These are phyloP conservation scores for Carex arenaria DNA, from an alignment of 202 grass and related monocot genomes.

Conservation along the genomic window DNA sequence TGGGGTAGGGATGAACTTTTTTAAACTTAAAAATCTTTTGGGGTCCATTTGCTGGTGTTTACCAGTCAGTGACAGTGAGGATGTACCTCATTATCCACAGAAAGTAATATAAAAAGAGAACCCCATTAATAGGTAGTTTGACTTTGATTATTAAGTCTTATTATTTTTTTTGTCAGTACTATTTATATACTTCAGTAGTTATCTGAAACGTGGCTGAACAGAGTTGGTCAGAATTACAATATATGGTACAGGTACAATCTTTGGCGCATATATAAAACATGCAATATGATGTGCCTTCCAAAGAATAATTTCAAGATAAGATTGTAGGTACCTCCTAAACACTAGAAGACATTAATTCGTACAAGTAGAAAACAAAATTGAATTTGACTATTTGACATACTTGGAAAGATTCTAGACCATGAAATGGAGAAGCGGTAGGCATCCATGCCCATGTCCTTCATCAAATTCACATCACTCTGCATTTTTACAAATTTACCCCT, in stretches of 20 bases:
- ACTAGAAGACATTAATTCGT: neutral
- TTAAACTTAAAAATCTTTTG: no score
- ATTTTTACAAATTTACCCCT: conserved; percentile 7
- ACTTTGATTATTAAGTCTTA: neutral
- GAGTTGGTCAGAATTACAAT: neutral
- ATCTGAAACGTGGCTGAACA: neutral
- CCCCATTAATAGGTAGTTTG: neutral
- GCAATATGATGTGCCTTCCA: neutral
- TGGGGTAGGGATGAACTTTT: neutral
- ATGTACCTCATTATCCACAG: neutral
- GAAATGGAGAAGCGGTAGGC: conserved; percentile 95
- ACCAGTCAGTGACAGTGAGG: neutral
- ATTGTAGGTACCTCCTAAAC: neutral
- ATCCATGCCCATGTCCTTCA: conserved; percentile 86
- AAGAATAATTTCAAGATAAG: neutral
- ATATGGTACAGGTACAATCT: neutral
- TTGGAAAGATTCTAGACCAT: conserved; percentile 94
- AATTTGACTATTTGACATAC: conserved; percentile 40
- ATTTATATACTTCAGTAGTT: neutral
- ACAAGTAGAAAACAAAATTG: neutral
- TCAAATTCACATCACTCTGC: conserved; percentile 81
- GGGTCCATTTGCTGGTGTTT: neutral
- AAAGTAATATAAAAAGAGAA: neutral
- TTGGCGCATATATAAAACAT: neutral
- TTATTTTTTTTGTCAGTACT: neutral